These are phyloP conservation scores for Saccharomyces eubayanus DNA, from an alignment of 805 yeast genomes.

Conservation along the genomic window DNA sequence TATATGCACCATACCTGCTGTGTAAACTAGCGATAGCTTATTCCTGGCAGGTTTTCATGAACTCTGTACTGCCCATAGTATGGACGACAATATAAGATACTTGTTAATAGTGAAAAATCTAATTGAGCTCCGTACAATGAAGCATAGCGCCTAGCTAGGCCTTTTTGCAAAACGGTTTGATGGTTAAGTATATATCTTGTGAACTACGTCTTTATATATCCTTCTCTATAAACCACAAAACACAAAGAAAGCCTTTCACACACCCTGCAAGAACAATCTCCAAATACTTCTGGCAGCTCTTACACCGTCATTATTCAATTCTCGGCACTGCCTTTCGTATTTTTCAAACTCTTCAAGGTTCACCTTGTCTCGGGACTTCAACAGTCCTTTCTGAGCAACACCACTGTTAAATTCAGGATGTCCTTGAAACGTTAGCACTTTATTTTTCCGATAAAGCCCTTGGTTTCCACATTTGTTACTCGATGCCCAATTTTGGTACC, in stretches of 20 bases:
- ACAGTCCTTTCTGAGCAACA: constrained; percentile 14
- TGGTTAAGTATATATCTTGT: not conserved
- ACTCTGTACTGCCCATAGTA: too few species aligned
- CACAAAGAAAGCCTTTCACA: not conserved
- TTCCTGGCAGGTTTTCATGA: too few species aligned
- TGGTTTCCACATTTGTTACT: constrained; percentile 53
- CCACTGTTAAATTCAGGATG: constrained; percentile 71
- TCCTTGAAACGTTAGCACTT: constrained; percentile 69
- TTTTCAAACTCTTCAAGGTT: constrained; percentile 21
- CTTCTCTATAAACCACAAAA: not conserved
- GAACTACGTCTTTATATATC: not conserved
- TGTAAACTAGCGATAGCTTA: too few species aligned
- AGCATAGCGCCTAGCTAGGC: not conserved
- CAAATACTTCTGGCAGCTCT: constrained; percentile 11
- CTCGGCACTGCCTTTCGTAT: constrained; percentile 27
- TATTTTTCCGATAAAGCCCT: constrained; percentile 49
- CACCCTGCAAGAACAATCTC: constrained; percentile 6
- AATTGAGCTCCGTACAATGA: not conserved
- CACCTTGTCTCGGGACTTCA: not conserved
- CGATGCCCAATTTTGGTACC: constrained; percentile 41
- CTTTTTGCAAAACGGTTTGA: not conserved
- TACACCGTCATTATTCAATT: constrained; percentile 35
- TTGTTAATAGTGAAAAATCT: not conserved
- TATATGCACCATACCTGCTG: too few species aligned
- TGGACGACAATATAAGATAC: too few species aligned